Conservation (phyloP, 495 filamentous ascomycete genomes). For the Talaromyces thailandensis region DNA sequence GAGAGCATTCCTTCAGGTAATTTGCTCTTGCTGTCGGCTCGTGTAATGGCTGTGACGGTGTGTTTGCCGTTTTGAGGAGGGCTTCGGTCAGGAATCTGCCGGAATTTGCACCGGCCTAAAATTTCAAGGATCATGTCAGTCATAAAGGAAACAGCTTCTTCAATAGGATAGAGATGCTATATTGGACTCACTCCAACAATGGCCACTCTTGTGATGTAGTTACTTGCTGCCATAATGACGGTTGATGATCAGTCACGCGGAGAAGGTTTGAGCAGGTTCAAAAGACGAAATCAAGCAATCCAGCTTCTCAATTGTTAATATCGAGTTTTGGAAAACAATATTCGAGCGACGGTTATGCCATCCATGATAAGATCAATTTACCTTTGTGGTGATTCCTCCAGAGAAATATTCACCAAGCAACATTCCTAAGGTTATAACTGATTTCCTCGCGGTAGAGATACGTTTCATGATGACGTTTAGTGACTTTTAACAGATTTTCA, state of each 20-base stretch:
- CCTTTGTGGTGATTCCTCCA: no score
- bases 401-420: no score
- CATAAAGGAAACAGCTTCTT: no score
- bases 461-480: no score
- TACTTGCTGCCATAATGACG: neutral
- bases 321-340: no score
- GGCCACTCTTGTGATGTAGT: slow-evolving; percentile 31
- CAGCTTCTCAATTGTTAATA: neutral
- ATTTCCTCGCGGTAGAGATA: no score
- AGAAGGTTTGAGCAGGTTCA: neutral
- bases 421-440: no score
- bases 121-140: neutral
- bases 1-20: slow-evolving; percentile 34
- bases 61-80: slow-evolving; percentile 41
- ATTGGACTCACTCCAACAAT: slow-evolving; percentile 34
- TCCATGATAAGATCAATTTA: no score
- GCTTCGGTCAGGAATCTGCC: slow-evolving; percentile 43
- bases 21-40: slow-evolving; percentile 26
- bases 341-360: no score
- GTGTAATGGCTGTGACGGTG: slow-evolving; percentile 43
- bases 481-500: no score
- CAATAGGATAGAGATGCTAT: neutral
- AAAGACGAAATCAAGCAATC: neutral
- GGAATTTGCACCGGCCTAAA: slow-evolving; percentile 39
- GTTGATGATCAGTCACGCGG: neutral